Evolutionary conservation across 805 yeast species (phyloP).

Genomic region (Yueomyces sp.): DNA sequence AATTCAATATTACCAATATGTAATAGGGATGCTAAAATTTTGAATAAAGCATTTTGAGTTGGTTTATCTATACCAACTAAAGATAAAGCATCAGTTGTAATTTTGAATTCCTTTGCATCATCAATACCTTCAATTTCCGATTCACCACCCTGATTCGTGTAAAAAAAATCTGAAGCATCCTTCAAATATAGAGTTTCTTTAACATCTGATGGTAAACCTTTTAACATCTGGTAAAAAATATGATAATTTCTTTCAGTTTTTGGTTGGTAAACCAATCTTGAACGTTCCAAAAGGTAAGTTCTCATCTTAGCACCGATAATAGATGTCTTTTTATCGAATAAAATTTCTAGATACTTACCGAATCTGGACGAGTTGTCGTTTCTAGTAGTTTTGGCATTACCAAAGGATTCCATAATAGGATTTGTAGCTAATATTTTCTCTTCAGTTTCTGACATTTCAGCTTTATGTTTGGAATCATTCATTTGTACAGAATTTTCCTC

Average conservation of each 20-base stretch:
- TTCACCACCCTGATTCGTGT: constrained; percentile 82
- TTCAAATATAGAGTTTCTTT: constrained; percentile 49
- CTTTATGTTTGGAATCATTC: constrained; percentile 27
- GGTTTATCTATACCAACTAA: constrained; percentile 59
- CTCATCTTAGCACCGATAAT: constrained; percentile 92
- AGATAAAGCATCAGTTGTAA: constrained; percentile 61
- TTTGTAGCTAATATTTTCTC: constrained; percentile 91
- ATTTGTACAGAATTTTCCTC: constrained; percentile 23
- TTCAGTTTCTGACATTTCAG: constrained; percentile 80
- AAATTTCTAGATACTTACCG: constrained; percentile 85
- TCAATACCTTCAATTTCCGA: constrained; percentile 59
- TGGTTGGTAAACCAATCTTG: constrained; percentile 91
- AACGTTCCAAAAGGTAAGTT: constrained; percentile 84
- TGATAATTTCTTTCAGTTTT: constrained; percentile 85
- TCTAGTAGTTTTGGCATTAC: constrained; percentile 86
- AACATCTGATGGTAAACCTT: constrained; percentile 47
- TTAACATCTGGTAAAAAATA: constrained; percentile 78
- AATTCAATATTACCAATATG: constrained; percentile 89
- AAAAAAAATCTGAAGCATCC: constrained; percentile 55
- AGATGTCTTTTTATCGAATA: constrained; percentile 59
- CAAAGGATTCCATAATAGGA: constrained; percentile 82
- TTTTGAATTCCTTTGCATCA: constrained; percentile 65
- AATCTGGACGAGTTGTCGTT: constrained; percentile 90
- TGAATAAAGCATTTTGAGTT: constrained; percentile 57
- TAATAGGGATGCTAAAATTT: constrained; percentile 72